Base-by-base conservation (phyloP, 2,329 filamentous ascomycete genomes). In the Curvularia sp. region DNA sequence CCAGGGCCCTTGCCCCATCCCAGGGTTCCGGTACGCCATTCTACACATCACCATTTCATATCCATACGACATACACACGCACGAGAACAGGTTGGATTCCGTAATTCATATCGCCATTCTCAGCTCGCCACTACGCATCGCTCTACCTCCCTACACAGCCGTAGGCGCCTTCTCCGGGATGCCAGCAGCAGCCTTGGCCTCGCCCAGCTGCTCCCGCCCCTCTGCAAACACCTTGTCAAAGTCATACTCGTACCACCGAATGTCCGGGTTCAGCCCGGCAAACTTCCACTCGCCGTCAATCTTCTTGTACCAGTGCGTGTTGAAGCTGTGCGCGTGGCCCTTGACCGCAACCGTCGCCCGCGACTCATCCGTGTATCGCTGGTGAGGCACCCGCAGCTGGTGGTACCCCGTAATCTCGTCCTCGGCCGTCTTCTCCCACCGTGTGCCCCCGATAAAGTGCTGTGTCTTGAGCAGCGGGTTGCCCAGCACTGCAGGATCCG, bases 201-300 rank as follows among this genome's bases (percentile, higher is more conserved):
- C 80, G 26, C 78, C 78, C 56, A 81, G 73, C 55, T 75, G 72
- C n/a, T 82, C 79, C 38, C 82, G 75, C 10, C 81, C 81, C 58
- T 74, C 72, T n/a, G 76, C 79, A 70, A 84, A 84, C 50, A 84
- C 81, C 78, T 82, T 81, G 70, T 85, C 83, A 67, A 84, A 83
- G 67, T 85, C 82, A 66, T 83, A 82, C 78, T 85, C 83, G 55
- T 74, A 78, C 84, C 84, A 86, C 57, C 83, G 69, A 62, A 85
- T 84, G 52, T 84, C 81, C 9, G 84, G 84, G 69, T 76, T 75
- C 49, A 86, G 69, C 2, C 84, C 84, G 0, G 84, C 84, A 75
- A 85, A 85, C 75, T 85, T 85, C 84, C 84, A 86, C 62, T 80
- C 81, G 1, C 84, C 84, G 31, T 85, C 79, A n/a, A 86, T 78